Conservation (phyloP, 306 rosid genomes). For the Malus sylvestris region DNA sequence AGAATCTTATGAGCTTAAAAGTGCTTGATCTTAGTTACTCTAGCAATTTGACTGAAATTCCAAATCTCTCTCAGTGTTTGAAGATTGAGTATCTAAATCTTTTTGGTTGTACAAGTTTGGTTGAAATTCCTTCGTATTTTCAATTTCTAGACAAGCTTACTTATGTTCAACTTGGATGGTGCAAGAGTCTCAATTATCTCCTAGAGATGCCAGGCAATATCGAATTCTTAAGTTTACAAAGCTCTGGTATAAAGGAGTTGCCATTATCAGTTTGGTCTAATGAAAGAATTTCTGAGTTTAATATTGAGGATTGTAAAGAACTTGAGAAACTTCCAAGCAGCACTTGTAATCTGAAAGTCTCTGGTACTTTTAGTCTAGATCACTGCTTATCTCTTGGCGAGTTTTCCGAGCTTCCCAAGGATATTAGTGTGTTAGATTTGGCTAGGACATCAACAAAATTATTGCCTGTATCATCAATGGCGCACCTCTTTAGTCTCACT, state of each 20-base stretch:
- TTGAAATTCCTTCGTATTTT: not conserved
- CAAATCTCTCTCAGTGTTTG: not conserved
- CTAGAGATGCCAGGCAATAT: not conserved
- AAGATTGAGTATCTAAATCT: not conserved
- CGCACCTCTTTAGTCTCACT: not conserved
- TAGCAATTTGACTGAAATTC: not conserved
- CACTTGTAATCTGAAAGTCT: not conserved
- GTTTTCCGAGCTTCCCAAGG: no score
- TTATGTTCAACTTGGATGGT: rapidly evolving
- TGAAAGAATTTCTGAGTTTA: not conserved
- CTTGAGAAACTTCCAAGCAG: conserved; percentile 3
- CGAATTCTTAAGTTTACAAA: not conserved
- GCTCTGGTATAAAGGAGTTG: no score
- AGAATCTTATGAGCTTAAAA: not conserved
- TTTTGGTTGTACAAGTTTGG: rapidly evolving
- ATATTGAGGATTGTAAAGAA: rapidly evolving
- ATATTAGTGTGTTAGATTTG: not conserved
- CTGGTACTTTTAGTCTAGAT: not conserved
- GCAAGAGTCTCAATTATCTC: not conserved
- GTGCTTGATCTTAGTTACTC: not conserved
- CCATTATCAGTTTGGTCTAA: not conserved
- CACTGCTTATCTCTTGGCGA: not conserved
- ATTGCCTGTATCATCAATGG: not conserved
- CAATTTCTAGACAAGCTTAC: not conserved
- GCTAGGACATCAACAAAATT: no score